Conservation (phyloP, 176 grass and related monocot species). For the Zoysia pacifica region DNA sequence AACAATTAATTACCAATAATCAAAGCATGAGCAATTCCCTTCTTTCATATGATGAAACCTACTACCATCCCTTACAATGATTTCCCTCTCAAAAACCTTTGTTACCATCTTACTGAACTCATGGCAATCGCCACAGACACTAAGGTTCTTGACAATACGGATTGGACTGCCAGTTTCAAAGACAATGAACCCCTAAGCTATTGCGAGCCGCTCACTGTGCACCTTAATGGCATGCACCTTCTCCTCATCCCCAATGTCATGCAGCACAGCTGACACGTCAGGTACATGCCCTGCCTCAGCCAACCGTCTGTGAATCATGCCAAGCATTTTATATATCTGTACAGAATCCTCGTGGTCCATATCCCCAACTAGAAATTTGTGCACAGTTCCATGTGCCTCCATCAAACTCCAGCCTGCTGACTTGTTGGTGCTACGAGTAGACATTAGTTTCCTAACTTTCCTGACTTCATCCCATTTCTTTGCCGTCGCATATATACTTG, state of each 20-base stretch:
- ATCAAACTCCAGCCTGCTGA: constrained; percentile 76
- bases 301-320: constrained; percentile 58
- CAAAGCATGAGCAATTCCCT: constrained; percentile 67
- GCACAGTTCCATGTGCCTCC: constrained; percentile 59
- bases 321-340: constrained; percentile 60
- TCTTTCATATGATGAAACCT: constrained; percentile 79
- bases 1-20: constrained; percentile 60
- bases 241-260: constrained; percentile 77
- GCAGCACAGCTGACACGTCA: constrained; percentile 68
- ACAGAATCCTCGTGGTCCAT: constrained; percentile 57
- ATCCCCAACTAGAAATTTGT: constrained; percentile 70
- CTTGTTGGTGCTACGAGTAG: constrained; percentile 55
- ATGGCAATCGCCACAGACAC: constrained; percentile 75
- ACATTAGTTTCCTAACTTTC: constrained; percentile 67
- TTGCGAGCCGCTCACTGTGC: constrained; percentile 73
- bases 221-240: constrained; percentile 66
- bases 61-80: constrained; percentile 71
- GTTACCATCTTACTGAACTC: constrained; percentile 79
- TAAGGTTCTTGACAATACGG: constrained; percentile 75
- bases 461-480: constrained; percentile 73
- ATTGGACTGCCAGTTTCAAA: constrained; percentile 49
- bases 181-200: constrained; percentile 71
- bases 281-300: constrained; percentile 63
- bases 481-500: constrained; percentile 59
- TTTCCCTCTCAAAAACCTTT: constrained; percentile 64